Conservation (phyloP, 768 basidiomycete genomes). For the Suillus subluteus region DNA sequence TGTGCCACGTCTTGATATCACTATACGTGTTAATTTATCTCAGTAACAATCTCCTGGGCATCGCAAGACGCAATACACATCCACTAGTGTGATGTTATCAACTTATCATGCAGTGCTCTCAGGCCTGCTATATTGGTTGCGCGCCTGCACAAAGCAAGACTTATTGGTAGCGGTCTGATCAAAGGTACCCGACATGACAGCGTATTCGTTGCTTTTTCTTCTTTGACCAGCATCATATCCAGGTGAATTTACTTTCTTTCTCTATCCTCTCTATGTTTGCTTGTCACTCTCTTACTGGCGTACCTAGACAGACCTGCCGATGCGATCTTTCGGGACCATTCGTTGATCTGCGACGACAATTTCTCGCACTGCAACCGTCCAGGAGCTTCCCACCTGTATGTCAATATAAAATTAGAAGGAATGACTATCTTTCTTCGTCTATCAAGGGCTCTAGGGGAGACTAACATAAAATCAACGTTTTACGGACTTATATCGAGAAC, state of each 20-base stretch:
- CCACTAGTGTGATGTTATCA: neutral
- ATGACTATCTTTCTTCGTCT: too few relatives aligned
- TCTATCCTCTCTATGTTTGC: neutral
- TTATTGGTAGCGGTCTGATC: neutral
- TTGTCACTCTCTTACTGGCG: too few relatives aligned
- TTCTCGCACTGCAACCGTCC: neutral
- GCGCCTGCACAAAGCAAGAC: neutral
- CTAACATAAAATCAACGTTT: neutral
- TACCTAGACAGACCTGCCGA: neutral
- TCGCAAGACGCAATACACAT: neutral
- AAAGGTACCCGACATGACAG: slow-evolving; percentile 6
- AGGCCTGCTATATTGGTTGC: neutral
- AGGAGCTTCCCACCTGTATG: slow-evolving; percentile 1
- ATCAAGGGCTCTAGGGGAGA: too few relatives aligned
- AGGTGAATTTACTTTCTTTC: neutral
- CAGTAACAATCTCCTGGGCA: neutral
- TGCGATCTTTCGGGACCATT: neutral
- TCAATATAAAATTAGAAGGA: neutral
- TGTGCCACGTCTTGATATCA: neutral
- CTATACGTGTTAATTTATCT: neutral
- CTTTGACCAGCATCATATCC: neutral
- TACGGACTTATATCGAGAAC: neutral
- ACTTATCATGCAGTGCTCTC: neutral
- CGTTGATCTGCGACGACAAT: neutral
- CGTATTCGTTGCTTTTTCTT: neutral